These are phyloP conservation scores for Pleurotus sapidus DNA, from an alignment of 768 basidiomycete species.

Conservation along the genomic window DNA sequence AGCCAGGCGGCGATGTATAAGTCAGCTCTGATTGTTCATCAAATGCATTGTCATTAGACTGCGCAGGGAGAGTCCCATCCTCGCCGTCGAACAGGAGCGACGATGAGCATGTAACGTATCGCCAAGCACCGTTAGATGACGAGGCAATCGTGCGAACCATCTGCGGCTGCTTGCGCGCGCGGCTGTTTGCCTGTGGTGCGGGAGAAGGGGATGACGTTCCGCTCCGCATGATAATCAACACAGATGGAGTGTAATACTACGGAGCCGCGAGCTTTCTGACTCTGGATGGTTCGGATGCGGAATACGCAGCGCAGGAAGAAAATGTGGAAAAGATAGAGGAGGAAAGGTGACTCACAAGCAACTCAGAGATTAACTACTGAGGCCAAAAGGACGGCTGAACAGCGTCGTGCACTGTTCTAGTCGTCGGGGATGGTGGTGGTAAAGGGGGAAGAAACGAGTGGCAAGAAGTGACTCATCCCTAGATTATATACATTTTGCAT, in stretches of 20 bases:
- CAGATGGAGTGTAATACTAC: not conserved
- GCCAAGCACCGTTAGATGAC: constrained; percentile 8
- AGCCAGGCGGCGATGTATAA: constrained; percentile 38
- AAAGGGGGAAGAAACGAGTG: not conserved
- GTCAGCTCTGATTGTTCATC: constrained; percentile 48
- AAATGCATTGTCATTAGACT: not conserved
- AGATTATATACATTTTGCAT: constrained; percentile 1
- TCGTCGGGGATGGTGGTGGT: constrained; percentile 3
- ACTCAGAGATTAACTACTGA: constrained; percentile 6
- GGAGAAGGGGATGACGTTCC: not conserved
- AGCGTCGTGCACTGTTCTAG: constrained; percentile 1
- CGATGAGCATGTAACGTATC: constrained; percentile 8
- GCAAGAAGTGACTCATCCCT: not conserved
- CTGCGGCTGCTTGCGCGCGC: not conserved
- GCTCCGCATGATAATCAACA: not conserved
- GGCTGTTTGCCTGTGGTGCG: not conserved
- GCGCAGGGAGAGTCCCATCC: not conserved
- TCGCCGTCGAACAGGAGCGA: not conserved
- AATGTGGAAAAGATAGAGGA: not conserved
- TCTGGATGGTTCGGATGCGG: not conserved
- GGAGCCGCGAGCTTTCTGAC: not conserved
- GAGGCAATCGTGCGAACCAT: constrained; percentile 6
- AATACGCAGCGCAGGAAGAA: not conserved
- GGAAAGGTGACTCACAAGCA: constrained; percentile 3
- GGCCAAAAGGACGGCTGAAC: constrained; percentile 3